Evolutionary conservation across 768 basidiomycete species (phyloP), one percentile per base, ranked within the genome.

Genomic region (Tylopilus balloui): DNA sequence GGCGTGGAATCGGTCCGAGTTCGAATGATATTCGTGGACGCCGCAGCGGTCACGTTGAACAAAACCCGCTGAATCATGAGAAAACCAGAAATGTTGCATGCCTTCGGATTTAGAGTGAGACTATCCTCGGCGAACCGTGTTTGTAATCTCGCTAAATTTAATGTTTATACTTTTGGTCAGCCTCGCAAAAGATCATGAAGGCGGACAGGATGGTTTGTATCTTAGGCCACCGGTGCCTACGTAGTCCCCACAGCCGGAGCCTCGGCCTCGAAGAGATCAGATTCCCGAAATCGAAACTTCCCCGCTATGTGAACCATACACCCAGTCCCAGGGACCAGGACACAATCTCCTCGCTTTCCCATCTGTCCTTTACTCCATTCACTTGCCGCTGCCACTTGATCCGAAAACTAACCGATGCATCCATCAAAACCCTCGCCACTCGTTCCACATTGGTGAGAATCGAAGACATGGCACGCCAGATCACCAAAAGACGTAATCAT

Each of bases 311-410:
- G n/a, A 5, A 28, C 48, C 27, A 62, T 29, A 50, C 60, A 9
- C 63, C 62, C 24, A 56, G 31, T 11, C 58, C 60, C 11, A 55
- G 31, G 7, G 62, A 55, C 62, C 55, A 60, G 4, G 63, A 47
- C 5, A 65, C 43, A 8, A 65, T 62, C 17, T 60, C 62, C 7
- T 65, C 60, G 12, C 55, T 65, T 28, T 64, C 63, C 60, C 63
- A 65, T 10, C 60, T 62, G 10, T 60, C 31, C 39, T 65, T 65
- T 7, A 32, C 38, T 31, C 45, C 51, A 7, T 46, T 31, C 1
- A 49, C 50, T 17, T 65, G 55, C 13, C 49, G 52, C 12, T 62
- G 60, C 63, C 60, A 65, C 48, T 60, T 58, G 14, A 62, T 54
- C 12, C 63, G 57, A 3, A 65, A 51, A 13, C 63, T 63, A 7